These are phyloP conservation scores for Spathaspora sp. DNA, from an alignment of 1,139 yeast species.

Conservation along the genomic window DNA sequence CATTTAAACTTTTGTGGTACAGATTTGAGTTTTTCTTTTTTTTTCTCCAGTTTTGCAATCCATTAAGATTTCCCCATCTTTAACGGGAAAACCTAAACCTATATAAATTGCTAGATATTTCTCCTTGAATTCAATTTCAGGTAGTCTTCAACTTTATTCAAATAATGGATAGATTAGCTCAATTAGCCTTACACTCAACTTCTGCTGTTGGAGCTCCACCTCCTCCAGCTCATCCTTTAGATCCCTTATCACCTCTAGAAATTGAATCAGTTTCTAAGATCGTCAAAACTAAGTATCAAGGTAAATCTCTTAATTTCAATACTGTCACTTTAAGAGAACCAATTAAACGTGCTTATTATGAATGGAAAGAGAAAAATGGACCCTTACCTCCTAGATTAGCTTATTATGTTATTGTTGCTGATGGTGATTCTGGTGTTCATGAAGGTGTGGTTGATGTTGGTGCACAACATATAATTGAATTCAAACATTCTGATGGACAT, in stretches of 20 bases:
- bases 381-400: slow-evolving; percentile 67
- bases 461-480: slow-evolving; percentile 44
- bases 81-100: too few relatives aligned
- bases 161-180: slow-evolving; percentile 64
- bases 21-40: too few relatives aligned
- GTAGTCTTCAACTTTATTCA: too few relatives aligned
- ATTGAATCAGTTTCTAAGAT: slow-evolving; percentile 36
- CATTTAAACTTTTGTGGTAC: too few relatives aligned
- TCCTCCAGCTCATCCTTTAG: slow-evolving; percentile 65
- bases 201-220: slow-evolving; percentile 55
- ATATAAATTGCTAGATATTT: too few relatives aligned
- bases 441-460: slow-evolving; percentile 69
- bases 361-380: slow-evolving; percentile 66
- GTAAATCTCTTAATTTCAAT: slow-evolving; percentile 55
- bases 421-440: slow-evolving; percentile 58
- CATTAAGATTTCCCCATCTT: too few relatives aligned
- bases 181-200: slow-evolving; percentile 63
- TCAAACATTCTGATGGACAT: slow-evolving; percentile 54
- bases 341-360: slow-evolving; percentile 56
- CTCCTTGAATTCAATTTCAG: too few relatives aligned
- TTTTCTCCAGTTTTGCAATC: too few relatives aligned
- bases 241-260: slow-evolving; percentile 65
- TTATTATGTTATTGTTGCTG: slow-evolving; percentile 61
- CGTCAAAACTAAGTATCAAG: slow-evolving; percentile 37
- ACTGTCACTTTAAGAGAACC: slow-evolving; percentile 75